Evolutionary conservation across 2,329 filamentous ascomycete genomes (phyloP), one percentile per base, ranked within the genome.

Genomic region (Aspergillus quadrilineatus): DNA sequence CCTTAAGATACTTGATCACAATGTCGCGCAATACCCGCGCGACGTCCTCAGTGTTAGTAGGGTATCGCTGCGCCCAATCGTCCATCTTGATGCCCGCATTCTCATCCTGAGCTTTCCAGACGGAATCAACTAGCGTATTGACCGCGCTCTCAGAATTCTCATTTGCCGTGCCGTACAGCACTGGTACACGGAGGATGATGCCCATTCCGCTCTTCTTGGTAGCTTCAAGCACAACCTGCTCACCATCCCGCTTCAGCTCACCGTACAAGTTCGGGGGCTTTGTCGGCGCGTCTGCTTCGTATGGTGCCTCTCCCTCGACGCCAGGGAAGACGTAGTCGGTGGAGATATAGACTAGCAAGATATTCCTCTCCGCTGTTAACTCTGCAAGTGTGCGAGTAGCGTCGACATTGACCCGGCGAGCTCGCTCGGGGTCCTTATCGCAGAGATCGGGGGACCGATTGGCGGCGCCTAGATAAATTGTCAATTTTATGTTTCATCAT

Each of bases 381-480:
- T 79, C 73, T 8, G 90, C 89, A 10, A 96, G 82, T 7, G 76
- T 75, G 47, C 79, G 77, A 46, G 89, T 89, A 2, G 90, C 88
- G 3, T 84, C 80, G 10, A 93, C 85, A 67, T 96, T 96, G 65
- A 95, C 79, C 15, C 81, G 82, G 58, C 82, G 83, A 3, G 91
- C 90, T 53, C 85, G 89, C 57, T 87, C 83, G 2, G 91, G 92
- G 70, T 96, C 85, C 62, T 84, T 82, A 65, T 92, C 88, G 68
- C 92, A 93, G 69, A 89, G 88, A 74, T 96, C 92, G 2, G 92
- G 92, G 67, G 88, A 95, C 60, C 90, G 86, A 73, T 96, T 92
- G 45, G 92, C 92, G 41, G 92, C 92, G 69, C 89, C 89, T 92
- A 50, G 37, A 43, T 39, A 28, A 42, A 29, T 36, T 29, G 58